These are phyloP conservation scores for Chaetomium strumarium DNA, from an alignment of 2,329 filamentous ascomycete species.

Conservation along the genomic window DNA sequence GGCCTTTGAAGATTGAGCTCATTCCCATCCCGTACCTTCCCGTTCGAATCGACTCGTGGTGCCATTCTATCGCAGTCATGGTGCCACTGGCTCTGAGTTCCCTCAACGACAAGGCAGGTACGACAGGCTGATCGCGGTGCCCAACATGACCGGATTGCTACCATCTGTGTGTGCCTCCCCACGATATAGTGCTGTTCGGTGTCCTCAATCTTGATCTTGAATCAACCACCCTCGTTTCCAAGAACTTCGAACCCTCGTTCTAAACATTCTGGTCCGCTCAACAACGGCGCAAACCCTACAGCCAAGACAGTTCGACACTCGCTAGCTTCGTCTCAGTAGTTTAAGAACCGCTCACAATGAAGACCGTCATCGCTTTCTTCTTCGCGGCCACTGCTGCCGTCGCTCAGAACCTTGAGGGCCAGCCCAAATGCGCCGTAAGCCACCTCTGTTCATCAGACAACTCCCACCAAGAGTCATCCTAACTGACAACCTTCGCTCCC, in stretches of 20 bases:
- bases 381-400: constrained; percentile 26
- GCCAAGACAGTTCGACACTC: neutral
- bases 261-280: no score
- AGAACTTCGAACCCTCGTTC: no score
- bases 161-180: no score
- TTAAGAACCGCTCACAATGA: constrained; percentile 24
- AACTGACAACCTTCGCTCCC: neutral
- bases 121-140: no score
- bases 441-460: neutral
- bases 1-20: no score
- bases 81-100: neutral
- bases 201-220: no score
- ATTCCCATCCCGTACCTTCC: no score
- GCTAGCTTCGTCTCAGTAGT: neutral
- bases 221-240: no score
- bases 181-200: no score
- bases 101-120: neutral
- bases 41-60: no score
- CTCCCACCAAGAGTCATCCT: neutral
- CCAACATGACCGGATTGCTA: no score
- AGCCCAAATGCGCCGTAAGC: constrained; percentile 35
- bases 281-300: neutral
- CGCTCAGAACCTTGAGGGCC: constrained; percentile 32
- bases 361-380: constrained; percentile 23
- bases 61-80: no score